Conservation (phyloP, 441 rosid genomes). For the Biscutella laevigata region DNA sequence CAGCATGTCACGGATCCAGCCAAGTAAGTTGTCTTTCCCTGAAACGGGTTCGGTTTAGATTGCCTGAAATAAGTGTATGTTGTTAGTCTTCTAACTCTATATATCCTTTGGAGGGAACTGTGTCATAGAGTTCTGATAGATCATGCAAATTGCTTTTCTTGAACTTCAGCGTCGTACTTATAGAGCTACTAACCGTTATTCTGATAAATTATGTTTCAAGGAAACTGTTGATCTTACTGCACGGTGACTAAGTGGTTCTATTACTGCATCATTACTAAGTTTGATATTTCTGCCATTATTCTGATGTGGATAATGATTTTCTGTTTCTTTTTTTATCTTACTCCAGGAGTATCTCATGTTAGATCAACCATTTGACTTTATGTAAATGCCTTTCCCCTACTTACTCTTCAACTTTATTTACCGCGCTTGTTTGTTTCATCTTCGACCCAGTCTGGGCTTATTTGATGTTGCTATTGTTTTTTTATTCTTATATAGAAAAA, state of each 20-base stretch:
- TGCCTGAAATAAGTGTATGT: background rate
- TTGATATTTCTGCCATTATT: background rate
- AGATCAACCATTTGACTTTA: slow-evolving; percentile 7
- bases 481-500: slow-evolving; percentile 14
- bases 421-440: slow-evolving; percentile 17
- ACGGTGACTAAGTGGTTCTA: background rate
- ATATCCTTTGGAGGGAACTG: background rate
- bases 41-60: slow-evolving; percentile 4
- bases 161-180: background rate
- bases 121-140: background rate
- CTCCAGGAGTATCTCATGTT: slow-evolving; percentile 43
- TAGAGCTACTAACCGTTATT: slow-evolving; percentile 1
- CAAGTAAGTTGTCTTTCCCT: background rate
- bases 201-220: background rate
- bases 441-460: slow-evolving; percentile 27
- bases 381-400: slow-evolving; percentile 36
- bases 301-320: slow-evolving; percentile 3
- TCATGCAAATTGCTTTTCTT: slow-evolving; percentile 1
- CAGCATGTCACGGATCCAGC: slow-evolving; percentile 2
- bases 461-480: slow-evolving; percentile 7
- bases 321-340: background rate
- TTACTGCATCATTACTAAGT: slow-evolving; percentile 6
- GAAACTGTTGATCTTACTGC: slow-evolving; percentile 4
- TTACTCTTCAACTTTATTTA: slow-evolving; percentile 13
- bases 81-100: slow-evolving; percentile 1